These are phyloP conservation scores for Epichloe amarillans DNA, from an alignment of 2,329 filamentous ascomycete species.

Conservation along the genomic window DNA sequence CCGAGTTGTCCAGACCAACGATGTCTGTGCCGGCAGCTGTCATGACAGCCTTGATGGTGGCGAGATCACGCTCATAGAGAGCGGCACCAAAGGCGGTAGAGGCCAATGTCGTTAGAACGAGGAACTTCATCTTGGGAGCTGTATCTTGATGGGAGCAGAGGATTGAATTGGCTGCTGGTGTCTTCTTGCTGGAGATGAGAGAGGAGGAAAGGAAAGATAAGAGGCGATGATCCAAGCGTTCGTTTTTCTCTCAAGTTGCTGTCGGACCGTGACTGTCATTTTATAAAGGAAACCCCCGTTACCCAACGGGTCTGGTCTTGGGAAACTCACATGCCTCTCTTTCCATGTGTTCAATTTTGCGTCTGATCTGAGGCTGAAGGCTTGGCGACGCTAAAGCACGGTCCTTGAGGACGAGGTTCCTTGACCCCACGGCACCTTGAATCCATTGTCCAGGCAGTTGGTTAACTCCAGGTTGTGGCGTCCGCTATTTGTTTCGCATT, in stretches of 20 bases:
- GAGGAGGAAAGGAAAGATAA: not conserved
- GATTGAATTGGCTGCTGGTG: not conserved
- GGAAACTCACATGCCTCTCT: not conserved
- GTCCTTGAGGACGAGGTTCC: not conserved
- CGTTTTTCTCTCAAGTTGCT: not conserved
- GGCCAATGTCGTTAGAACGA: not conserved
- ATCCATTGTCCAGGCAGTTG: not conserved
- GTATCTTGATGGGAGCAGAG: not conserved
- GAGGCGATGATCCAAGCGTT: not conserved
- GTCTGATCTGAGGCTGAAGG: too few species aligned
- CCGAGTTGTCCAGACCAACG: not conserved
- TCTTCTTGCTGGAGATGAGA: not conserved
- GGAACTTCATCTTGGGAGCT: not conserved
- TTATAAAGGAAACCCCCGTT: not conserved
- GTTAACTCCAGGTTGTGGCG: not conserved
- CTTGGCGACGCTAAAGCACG: not conserved
- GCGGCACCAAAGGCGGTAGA: not conserved
- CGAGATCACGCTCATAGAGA: not conserved
- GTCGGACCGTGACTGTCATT: not conserved
- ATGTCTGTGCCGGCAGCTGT: not conserved
- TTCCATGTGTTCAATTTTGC: too few species aligned
- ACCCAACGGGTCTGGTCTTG: too few species aligned
- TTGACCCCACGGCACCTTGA: not conserved
- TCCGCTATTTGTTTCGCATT: not conserved
- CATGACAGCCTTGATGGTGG: not conserved